Percentiles rank a stretch among this genome's conserved stretches.
phyloP scores from a whole-genome alignment of 73 alveolate genomes.

The Paramecium pentaurelia region DNA sequence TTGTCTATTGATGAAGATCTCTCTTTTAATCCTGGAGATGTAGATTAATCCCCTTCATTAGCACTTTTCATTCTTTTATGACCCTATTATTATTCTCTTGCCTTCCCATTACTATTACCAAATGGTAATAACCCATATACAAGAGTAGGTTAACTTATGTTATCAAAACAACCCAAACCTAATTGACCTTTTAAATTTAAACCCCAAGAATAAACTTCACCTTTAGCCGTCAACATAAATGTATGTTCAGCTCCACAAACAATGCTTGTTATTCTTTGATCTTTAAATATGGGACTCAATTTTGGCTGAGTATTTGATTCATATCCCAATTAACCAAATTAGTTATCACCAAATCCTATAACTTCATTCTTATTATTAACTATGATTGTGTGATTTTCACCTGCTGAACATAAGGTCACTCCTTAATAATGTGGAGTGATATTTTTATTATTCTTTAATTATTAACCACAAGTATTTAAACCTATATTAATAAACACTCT shows the following conservation, averaged over 20 bases:
- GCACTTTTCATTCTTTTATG: constrained; percentile 61
- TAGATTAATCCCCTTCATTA: constrained; percentile 42
- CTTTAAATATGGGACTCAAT: constrained; percentile 39
- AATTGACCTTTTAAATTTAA: constrained; percentile 58
- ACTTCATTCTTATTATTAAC: constrained; percentile 58
- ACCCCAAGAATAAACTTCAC: constrained; percentile 62
- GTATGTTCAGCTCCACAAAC: constrained; percentile 63
- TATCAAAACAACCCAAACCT: constrained; percentile 60
- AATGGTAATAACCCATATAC: constrained; percentile 54
- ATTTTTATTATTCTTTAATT: not conserved
- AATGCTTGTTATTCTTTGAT: constrained; percentile 41
- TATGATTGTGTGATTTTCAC: constrained; percentile 58
- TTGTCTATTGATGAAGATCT: constrained; percentile 59
- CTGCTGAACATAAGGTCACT: constrained; percentile 38
- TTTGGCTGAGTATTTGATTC: constrained; percentile 7
- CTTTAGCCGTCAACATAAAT: constrained; percentile 51
- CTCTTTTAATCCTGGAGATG: constrained; percentile 55
- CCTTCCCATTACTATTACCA: constrained; percentile 52
- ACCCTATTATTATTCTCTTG: constrained; percentile 30
- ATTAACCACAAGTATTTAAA: constrained; percentile 24
- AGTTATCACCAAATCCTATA: constrained; percentile 51
- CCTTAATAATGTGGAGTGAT: constrained; percentile 36
- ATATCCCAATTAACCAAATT: constrained; percentile 59
- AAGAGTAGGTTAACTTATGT: not conserved
- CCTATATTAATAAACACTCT: not conserved